Percentiles rank a stretch among this genome's conserved stretches.
Conservation (phyloP, 2,329 filamentous ascomycete species). For the Xylaria sp. region DNA sequence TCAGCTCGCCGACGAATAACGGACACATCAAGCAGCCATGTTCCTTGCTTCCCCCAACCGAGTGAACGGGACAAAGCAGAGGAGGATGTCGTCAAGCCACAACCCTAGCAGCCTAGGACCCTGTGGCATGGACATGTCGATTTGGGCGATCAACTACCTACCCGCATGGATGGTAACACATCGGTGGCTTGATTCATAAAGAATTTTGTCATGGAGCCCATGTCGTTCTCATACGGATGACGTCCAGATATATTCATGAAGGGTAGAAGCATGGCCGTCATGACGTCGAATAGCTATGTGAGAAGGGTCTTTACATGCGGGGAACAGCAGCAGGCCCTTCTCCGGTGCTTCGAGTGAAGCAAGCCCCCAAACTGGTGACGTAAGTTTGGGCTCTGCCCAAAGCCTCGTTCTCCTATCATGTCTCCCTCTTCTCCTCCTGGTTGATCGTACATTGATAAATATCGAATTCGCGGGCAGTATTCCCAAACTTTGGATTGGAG, state of each 20-base stretch:
- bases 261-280: conserved; percentile 18
- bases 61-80: neutral
- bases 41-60: neutral
- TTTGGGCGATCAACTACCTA: conserved; percentile 19
- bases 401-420: neutral
- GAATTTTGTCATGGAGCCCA: conserved; percentile 20
- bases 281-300: conserved; percentile 34
- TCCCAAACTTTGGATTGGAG: neutral
- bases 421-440: conserved; percentile 8
- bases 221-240: conserved; percentile 32
- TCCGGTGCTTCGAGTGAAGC: neutral
- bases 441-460: conserved; percentile 23
- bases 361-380: conserved; percentile 28
- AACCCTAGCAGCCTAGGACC: conserved; percentile 2
- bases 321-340: conserved; percentile 1
- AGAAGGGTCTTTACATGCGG: conserved; percentile 18
- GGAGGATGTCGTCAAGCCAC: conserved; percentile 27
- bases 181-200: conserved; percentile 29
- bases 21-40: conserved; percentile 2
- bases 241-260: conserved; percentile 23
- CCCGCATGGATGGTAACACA: conserved; percentile 22
- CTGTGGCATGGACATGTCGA: conserved; percentile 15
- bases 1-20: neutral
- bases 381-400: conserved; percentile 21
- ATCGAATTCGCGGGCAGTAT: conserved; percentile 6